Evolutionary conservation across 306 rosid genomes (phyloP).

Genomic region (Malus asiatica): DNA sequence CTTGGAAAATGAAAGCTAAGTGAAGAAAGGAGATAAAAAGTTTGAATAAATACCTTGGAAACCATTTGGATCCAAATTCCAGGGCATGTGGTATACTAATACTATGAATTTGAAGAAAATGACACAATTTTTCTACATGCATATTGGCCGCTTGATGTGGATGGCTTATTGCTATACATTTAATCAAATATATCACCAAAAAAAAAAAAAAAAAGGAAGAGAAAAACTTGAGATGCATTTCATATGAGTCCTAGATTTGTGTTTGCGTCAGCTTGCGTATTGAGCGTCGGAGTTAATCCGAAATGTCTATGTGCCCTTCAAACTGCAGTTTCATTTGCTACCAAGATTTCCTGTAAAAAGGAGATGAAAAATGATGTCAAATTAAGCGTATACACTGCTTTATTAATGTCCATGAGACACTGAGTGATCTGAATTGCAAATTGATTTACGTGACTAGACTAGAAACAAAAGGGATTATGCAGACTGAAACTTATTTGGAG

Average conservation of each 20-base stretch:
- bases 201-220: not conserved
- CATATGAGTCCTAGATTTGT: not conserved
- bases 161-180: not conserved
- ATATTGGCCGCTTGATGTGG: not conserved
- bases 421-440: not conserved
- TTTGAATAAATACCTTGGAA: not conserved
- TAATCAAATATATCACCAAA: not conserved
- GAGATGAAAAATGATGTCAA: slow-evolving; percentile 5
- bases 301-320: slow-evolving; percentile 19
- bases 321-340: slow-evolving; percentile 47
- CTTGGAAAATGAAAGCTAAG: too few relatives aligned
- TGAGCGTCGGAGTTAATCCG: not conserved
- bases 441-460: not conserved
- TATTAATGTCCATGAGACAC: not conserved
- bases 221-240: not conserved
- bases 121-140: not conserved
- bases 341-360: slow-evolving; percentile 57
- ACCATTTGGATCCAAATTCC: not conserved
- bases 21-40: too few relatives aligned
- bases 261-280: not conserved
- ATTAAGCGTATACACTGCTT: not conserved
- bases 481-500: not conserved
- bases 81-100: not conserved
- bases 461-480: not conserved
- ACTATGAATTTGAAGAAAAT: not conserved